Evolutionary conservation across 352 stramenopile genomes (phyloP), one percentile per base, ranked within the genome.

Genomic region (Thraustochytrium sp.): DNA sequence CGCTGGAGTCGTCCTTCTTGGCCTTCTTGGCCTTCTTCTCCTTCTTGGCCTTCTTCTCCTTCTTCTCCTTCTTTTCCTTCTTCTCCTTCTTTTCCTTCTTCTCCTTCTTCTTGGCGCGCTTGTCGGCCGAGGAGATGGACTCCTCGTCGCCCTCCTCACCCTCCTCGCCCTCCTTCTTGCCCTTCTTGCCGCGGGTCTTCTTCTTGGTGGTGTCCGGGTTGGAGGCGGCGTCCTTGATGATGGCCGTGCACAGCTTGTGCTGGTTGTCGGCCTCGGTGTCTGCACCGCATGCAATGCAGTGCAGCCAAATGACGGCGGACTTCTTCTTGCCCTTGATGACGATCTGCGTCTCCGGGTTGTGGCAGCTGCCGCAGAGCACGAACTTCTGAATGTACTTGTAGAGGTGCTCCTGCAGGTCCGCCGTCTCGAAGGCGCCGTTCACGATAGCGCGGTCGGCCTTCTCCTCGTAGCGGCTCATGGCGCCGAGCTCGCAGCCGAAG

Each of bases 311-410:
- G 51, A 93, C 89, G 54, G 44, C 82, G 9, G 40, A 82, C 75
- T 86, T 86, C 38, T 86, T 86, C 56, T 91, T 93, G 54, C 92
- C 92, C 90, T 99, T 99, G 86, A 99, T 98, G 88, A 98, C 98
- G 91, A 99, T 98, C 82, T 98, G 95, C 13, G 96, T 99, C 90
- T 99, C 97, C 0, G 97, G 97, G 26, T 99, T 90, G 73, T 92
- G 89, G 90, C 97, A 99, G 56, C 91, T 90, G 21, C 95, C 95
- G 86, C 97, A 99, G 13, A 99, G 88, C 53, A 99, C 97, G 85
- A 99, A 99, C 36, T 91, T 89, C 76, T 99, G 95, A 88, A 99
- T 98, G 90, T 99, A 99, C 87, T 97, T 97, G 89, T 94, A 93
- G 82, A 99, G 88, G 55, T 98, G 89, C 85, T 97, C 89, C 89